Conservation (phyloP, 2,329 filamentous ascomycete species). For the Aphanocladium album region DNA sequence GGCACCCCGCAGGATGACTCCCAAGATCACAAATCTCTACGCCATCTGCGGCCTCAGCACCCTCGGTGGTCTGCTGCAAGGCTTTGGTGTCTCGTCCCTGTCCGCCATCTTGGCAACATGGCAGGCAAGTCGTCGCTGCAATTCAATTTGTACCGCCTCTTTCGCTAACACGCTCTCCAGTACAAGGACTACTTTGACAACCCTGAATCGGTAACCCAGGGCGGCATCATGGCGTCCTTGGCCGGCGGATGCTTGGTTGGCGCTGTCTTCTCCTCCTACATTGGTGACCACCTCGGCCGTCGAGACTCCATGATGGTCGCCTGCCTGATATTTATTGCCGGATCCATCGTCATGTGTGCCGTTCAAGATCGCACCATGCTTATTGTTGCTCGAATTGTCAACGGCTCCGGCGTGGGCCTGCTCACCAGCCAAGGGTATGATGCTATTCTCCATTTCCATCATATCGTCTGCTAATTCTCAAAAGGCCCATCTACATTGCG, state of each 20-base stretch:
- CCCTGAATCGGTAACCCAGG: constrained; percentile 35
- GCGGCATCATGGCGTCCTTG: constrained; percentile 39
- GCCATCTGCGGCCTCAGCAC: constrained; percentile 22
- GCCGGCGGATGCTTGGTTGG: constrained; percentile 40
- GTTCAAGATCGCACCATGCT: constrained; percentile 26
- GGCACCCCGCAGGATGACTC: neutral
- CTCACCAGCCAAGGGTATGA: constrained; percentile 42
- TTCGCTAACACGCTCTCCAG: constrained; percentile 16
- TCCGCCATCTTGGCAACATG: constrained; percentile 46
- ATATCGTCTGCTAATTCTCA: neutral
- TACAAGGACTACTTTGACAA: constrained; percentile 46
- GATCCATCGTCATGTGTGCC: constrained; percentile 17
- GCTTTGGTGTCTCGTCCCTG: constrained; percentile 51
- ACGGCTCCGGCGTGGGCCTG: constrained; percentile 60
- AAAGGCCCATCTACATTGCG: constrained; percentile 54
- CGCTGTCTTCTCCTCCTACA: constrained; percentile 35
- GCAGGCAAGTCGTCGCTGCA: constrained; percentile 15
- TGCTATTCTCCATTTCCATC: neutral
- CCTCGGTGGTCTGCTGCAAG: constrained; percentile 35
- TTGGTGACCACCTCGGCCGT: constrained; percentile 38
- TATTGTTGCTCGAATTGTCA: constrained; percentile 52
- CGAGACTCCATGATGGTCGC: constrained; percentile 24
- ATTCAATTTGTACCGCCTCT: neutral
- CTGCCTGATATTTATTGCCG: constrained; percentile 19
- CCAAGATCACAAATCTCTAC: constrained; percentile 20